Conservation (phyloP, 176 grass and related monocot species). For the Musa beccarii region DNA sequence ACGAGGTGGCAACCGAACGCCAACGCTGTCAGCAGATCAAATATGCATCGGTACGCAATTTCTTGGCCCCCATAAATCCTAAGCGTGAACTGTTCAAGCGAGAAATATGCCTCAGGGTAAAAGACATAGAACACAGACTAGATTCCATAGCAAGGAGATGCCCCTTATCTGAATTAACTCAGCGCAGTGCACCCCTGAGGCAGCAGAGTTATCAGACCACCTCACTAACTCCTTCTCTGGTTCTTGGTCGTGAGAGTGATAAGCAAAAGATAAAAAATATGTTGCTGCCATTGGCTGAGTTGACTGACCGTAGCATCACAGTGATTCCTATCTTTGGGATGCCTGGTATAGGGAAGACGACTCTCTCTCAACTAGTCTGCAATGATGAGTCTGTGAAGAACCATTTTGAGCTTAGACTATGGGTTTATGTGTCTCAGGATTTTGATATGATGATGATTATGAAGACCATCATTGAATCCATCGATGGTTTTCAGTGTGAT, state of each 20-base stretch:
- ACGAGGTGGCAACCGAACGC: background rate
- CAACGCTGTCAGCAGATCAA: background rate
- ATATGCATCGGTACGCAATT: background rate
- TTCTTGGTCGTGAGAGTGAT: background rate
- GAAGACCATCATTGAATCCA: constrained; percentile 15
- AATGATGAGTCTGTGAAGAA: constrained; percentile 15
- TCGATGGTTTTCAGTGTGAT: constrained; percentile 3
- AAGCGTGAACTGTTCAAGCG: background rate
- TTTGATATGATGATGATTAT: constrained; percentile 11
- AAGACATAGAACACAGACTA: background rate
- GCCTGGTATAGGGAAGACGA: constrained; percentile 30
- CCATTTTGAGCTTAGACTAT: constrained; percentile 13
- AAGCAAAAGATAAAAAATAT: background rate
- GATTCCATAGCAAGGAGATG: background rate
- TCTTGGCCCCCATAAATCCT: background rate
- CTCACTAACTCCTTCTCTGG: background rate
- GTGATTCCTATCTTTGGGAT: constrained; percentile 27
- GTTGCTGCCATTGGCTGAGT: background rate
- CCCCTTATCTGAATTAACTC: background rate
- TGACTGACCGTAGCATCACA: background rate
- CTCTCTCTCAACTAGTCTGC: constrained; percentile 23
- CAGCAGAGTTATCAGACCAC: constrained; percentile 1
- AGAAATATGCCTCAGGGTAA: background rate
- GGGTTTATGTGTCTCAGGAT: constrained; percentile 19
- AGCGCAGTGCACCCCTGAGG: background rate